phyloP scores from a whole-genome alignment of 495 filamentous ascomycete genomes.

The Talaromyces stipitatus region DNA sequence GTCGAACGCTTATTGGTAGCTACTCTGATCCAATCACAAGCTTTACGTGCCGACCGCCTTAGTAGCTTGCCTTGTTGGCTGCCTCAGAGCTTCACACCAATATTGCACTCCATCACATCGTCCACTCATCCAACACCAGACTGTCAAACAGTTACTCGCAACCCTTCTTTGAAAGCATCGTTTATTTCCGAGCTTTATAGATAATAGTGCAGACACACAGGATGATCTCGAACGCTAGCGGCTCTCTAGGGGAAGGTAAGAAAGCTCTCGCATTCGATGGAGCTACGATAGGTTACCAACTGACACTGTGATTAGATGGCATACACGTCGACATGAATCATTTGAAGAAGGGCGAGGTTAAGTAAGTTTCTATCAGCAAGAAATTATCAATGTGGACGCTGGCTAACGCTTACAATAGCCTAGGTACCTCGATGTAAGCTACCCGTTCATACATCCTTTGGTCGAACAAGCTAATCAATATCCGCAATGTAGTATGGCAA shows the following conservation, averaged over 20 bases:
- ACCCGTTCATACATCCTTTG: not conserved
- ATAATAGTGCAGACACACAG: not conserved
- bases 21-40: conserved; percentile 2
- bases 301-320: conserved; percentile 60
- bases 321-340: conserved; percentile 98
- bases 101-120: not conserved
- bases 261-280: conserved; percentile 5
- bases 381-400: conserved; percentile 20
- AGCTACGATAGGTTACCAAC: conserved; percentile 14
- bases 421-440: conserved; percentile 95
- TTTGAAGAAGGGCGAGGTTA: conserved; percentile 81
- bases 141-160: too few species aligned
- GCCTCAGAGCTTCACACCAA: conserved; percentile 4
- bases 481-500: conserved; percentile 46
- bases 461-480: conserved; percentile 5
- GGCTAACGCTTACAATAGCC: conserved; percentile 39
- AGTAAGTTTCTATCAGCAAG: conserved; percentile 51
- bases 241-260: conserved; percentile 66
- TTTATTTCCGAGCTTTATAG: not conserved
- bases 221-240: conserved; percentile 39
- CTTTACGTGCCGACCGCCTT: not conserved
- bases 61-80: conserved; percentile 2
- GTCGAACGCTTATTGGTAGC: not conserved
- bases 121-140: not conserved
- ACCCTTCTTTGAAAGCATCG: too few species aligned